phyloP scores from a whole-genome alignment of 176 grass and related monocot genomes.

The Zoysia japonica region DNA sequence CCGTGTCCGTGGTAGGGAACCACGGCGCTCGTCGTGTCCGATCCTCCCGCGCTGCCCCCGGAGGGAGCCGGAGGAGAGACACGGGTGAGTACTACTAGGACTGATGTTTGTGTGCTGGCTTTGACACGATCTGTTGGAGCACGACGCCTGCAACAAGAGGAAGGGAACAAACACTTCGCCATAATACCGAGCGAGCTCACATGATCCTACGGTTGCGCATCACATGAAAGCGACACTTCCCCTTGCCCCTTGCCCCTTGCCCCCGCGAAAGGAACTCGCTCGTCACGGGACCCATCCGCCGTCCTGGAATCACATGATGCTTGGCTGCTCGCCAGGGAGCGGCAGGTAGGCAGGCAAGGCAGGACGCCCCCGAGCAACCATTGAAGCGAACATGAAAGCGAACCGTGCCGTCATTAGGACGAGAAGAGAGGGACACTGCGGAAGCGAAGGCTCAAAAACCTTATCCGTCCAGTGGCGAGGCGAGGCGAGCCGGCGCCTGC shows the following conservation, averaged over 20 bases:
- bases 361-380: background rate
- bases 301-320: slow-evolving; percentile 27
- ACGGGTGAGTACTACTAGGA: too few species aligned
- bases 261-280: too few species aligned
- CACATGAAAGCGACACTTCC: background rate
- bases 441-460: background rate
- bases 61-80: background rate
- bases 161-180: too few species aligned
- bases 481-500: too few species aligned
- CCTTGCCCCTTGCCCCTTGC: too few species aligned
- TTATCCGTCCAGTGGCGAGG: background rate
- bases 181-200: background rate
- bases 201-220: background rate
- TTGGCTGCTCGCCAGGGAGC: slow-evolving; percentile 9
- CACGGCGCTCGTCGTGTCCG: background rate
- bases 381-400: background rate
- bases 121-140: too few species aligned
- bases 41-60: background rate
- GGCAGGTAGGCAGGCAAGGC: background rate
- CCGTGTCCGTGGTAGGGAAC: background rate
- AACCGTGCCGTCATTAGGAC: background rate
- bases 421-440: background rate
- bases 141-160: too few species aligned
- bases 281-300: background rate
- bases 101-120: too few species aligned